phyloP scores from a whole-genome alignment of 1,284 basidiomycete genomes.

The Polyporus tsugae region DNA sequence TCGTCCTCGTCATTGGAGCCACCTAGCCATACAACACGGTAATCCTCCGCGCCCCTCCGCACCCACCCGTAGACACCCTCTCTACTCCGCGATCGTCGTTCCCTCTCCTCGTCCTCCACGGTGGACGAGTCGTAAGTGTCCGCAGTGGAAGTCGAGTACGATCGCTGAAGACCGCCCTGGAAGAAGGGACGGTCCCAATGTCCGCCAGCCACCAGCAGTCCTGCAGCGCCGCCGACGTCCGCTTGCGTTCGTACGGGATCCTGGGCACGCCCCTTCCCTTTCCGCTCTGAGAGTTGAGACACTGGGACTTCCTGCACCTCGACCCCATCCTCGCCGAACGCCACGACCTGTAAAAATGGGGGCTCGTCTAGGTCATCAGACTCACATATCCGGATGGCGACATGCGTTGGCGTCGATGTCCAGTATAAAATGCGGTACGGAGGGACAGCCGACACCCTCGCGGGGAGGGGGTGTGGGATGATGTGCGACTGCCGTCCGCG shows the following conservation, averaged over 20 bases:
- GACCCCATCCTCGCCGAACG: constrained; percentile 71
- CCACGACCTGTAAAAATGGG: constrained; percentile 70
- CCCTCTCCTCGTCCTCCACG: constrained; percentile 45
- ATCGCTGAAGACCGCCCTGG: constrained; percentile 47
- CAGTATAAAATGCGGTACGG: constrained; percentile 67
- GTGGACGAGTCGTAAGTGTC: constrained; percentile 57
- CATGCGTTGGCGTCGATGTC: constrained; percentile 62
- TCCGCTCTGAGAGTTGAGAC: constrained; percentile 50
- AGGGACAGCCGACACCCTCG: constrained; percentile 51
- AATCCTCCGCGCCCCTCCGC: constrained; percentile 73
- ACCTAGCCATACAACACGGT: constrained; percentile 82
- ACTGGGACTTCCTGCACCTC: constrained; percentile 73
- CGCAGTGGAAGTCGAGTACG: constrained; percentile 52
- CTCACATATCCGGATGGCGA: constrained; percentile 60
- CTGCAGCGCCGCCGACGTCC: constrained; percentile 71
- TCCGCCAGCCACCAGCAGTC: constrained; percentile 70
- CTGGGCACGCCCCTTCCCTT: constrained; percentile 54
- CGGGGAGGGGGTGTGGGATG: constrained; percentile 70
- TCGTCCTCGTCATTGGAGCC: constrained; percentile 52
- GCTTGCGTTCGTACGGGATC: constrained; percentile 60
- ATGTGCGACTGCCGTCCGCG: constrained; percentile 74
- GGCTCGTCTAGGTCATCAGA: constrained; percentile 39
- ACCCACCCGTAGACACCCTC: constrained; percentile 80
- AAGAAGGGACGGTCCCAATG: constrained; percentile 69
- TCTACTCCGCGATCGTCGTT: constrained; percentile 45